phyloP scores from a whole-genome alignment of 306 rosid genomes.

The Trichosanthes cucumerina region DNA sequence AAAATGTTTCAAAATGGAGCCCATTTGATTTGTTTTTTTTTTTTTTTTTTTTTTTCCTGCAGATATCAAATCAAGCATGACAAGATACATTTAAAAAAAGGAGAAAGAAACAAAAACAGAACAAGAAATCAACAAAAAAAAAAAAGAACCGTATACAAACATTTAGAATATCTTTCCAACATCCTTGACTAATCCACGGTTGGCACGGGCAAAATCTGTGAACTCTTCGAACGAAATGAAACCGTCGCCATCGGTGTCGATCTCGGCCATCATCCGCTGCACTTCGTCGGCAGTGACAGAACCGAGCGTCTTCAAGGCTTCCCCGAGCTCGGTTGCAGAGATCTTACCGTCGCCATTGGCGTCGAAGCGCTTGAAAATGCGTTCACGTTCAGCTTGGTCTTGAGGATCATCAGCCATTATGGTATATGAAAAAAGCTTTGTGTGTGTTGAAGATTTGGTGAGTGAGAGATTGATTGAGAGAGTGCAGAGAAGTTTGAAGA shows the following conservation, averaged over 20 bases:
- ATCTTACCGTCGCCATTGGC: constrained; percentile 59
- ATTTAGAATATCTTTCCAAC: constrained; percentile 58
- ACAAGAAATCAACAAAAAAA: neutral
- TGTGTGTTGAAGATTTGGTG: neutral
- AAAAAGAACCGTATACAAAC: neutral
- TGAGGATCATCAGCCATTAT: constrained; percentile 29
- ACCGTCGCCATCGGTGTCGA: constrained; percentile 64
- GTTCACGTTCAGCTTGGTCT: constrained; percentile 41
- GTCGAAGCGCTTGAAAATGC: constrained; percentile 57
- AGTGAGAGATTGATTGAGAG: constrained; percentile 17
- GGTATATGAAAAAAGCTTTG: neutral
- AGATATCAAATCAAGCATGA: constrained; percentile 7
- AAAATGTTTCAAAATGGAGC: neutral
- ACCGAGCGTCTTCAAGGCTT: constrained; percentile 49
- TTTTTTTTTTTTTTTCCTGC: neutral
- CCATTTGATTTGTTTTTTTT: neutral
- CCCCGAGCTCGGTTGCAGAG: constrained; percentile 61
- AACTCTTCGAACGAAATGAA: constrained; percentile 57
- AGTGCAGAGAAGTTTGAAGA: constrained; percentile 5
- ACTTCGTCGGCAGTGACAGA: constrained; percentile 48
- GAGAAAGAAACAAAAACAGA: neutral
- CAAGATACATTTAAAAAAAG: constrained; percentile 11
- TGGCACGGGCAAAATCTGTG: constrained; percentile 41
- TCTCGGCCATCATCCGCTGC: constrained; percentile 57
- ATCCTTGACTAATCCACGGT: constrained; percentile 54